Conservation (phyloP, 164 flowering plant species). For the Vitis rupestris region DNA sequence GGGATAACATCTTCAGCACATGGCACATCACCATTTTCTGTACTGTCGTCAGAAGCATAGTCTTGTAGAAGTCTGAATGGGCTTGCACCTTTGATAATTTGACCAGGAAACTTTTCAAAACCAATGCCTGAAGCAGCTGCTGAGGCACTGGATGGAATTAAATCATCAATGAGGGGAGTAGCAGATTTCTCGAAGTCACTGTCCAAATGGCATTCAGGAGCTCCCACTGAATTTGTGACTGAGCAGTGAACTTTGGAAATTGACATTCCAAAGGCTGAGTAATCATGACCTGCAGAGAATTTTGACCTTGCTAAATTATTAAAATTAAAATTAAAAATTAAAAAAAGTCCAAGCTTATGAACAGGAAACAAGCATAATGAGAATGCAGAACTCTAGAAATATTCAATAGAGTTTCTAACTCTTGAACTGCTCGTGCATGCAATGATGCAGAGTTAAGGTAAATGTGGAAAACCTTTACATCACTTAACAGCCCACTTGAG, state of each 20-base stretch:
- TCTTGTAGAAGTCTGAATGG: constrained; percentile 59
- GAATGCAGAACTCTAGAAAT: neutral
- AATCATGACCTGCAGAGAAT: constrained; percentile 17
- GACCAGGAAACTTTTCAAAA: constrained; percentile 20
- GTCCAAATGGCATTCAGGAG: constrained; percentile 16
- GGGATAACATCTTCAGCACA: constrained; percentile 24
- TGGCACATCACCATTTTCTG: constrained; percentile 38
- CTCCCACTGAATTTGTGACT: constrained; percentile 8
- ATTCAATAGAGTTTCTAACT: no score
- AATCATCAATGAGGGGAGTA: constrained; percentile 7
- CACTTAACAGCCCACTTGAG: no score
- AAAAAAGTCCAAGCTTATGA: neutral
- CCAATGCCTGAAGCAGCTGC: constrained; percentile 15
- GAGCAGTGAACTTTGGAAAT: neutral
- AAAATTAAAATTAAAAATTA: no score
- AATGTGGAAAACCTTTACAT: no score
- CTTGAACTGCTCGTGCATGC: no score
- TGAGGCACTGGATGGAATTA: constrained; percentile 13
- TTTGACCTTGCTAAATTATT: constrained; percentile 6
- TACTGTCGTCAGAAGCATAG: constrained; percentile 69
- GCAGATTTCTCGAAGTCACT: constrained; percentile 9
- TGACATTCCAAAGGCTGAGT: neutral
- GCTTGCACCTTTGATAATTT: constrained; percentile 29
- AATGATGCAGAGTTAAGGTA: no score
- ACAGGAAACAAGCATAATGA: neutral